Conservation (phyloP, 2,329 filamentous ascomycete species). For the Ophiosphaerella narmari region DNA sequence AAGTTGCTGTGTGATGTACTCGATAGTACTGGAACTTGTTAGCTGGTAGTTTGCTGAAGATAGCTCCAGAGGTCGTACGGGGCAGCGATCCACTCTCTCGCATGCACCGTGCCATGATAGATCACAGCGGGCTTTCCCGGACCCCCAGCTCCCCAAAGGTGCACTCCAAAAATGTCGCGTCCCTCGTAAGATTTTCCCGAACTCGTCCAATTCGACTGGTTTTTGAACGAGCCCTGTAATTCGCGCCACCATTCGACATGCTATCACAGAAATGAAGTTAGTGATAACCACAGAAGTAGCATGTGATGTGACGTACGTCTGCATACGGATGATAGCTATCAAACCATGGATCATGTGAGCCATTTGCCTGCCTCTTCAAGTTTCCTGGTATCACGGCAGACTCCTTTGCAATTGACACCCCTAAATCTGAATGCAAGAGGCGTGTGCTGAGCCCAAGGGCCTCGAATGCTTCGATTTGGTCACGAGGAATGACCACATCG, state of each 20-base stretch:
- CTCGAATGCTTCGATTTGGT: slow-evolving; percentile 47
- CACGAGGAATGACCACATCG: slow-evolving; percentile 51
- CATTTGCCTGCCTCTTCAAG: slow-evolving; percentile 28
- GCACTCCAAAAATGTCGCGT: slow-evolving; percentile 36
- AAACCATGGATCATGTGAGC: slow-evolving; percentile 30
- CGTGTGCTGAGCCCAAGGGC: slow-evolving; percentile 41
- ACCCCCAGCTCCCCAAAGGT: slow-evolving; percentile 38
- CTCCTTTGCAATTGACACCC: slow-evolving; percentile 50
- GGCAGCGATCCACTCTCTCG: slow-evolving; percentile 39
- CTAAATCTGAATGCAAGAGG: slow-evolving; percentile 52
- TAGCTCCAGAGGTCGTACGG: slow-evolving; percentile 39
- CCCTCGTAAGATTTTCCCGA: slow-evolving; percentile 38
- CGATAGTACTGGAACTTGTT: slow-evolving; percentile 14
- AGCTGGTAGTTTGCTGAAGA: background rate
- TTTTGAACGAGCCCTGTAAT: slow-evolving; percentile 29
- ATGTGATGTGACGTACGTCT: slow-evolving; percentile 14
- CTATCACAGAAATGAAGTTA: slow-evolving; percentile 3
- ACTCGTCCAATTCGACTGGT: slow-evolving; percentile 35
- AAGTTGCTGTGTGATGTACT: slow-evolving; percentile 36
- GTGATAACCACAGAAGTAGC: background rate
- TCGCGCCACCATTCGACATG: slow-evolving; percentile 24
- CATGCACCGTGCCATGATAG: slow-evolving; percentile 39
- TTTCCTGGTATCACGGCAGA: slow-evolving; percentile 47
- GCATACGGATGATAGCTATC: slow-evolving; percentile 41
- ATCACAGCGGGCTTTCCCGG: slow-evolving; percentile 40